Conservation (phyloP, 805 yeast species). For the Grigorovia yakushimaensis region DNA sequence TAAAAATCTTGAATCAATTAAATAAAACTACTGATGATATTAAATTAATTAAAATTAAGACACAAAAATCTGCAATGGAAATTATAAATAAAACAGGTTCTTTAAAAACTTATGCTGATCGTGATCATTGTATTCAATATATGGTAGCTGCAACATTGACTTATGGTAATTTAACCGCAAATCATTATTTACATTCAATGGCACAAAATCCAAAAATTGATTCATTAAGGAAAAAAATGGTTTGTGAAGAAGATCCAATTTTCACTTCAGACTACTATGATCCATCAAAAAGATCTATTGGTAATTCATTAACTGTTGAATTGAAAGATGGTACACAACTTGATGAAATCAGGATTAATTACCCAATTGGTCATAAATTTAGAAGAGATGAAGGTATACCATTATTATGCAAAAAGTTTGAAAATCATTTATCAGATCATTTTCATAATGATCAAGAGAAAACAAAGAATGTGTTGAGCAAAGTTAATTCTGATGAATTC, state of each 20-base stretch:
- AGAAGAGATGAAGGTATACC: constrained; percentile 55
- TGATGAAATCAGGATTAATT: constrained; percentile 44
- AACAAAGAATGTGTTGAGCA: constrained; percentile 32
- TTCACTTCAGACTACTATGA: constrained; percentile 46
- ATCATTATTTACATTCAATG: constrained; percentile 42
- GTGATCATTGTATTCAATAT: constrained; percentile 58
- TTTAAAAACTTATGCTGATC: constrained; percentile 51
- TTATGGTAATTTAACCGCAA: constrained; percentile 47
- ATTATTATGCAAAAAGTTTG: constrained; percentile 40
- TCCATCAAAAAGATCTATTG: constrained; percentile 48
- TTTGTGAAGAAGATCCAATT: constrained; percentile 39
- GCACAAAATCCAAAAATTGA: constrained; percentile 47
- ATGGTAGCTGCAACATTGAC: constrained; percentile 51
- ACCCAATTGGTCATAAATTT: constrained; percentile 49
- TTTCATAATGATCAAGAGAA: constrained; percentile 28
- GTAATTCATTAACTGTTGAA: constrained; percentile 43
- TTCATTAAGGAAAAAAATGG: constrained; percentile 43
- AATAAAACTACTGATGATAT: constrained; percentile 43
- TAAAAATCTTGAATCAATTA: constrained; percentile 27
- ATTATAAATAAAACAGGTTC: constrained; percentile 55
- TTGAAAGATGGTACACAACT: constrained; percentile 44
- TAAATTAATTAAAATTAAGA: constrained; percentile 39
- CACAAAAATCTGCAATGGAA: constrained; percentile 53
- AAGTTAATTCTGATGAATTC: constrained; percentile 23
- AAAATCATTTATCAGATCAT: constrained; percentile 40